A percentile compares a stretch with the other conserved stretches of the same genome.
phyloP scores from a whole-genome alignment of 2,329 filamentous ascomycete species.

The Diaporthe sp. region DNA sequence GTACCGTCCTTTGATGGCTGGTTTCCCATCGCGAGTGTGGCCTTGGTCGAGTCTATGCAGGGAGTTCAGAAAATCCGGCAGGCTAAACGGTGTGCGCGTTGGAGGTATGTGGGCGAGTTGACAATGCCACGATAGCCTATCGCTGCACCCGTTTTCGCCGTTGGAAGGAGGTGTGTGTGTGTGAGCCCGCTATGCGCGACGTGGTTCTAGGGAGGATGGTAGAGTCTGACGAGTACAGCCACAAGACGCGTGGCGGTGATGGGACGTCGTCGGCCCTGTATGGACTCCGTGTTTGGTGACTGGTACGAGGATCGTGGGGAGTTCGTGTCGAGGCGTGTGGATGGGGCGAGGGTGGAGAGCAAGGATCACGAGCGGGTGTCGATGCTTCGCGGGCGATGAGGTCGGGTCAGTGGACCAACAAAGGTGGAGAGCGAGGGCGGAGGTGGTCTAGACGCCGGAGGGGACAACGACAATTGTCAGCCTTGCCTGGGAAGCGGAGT shows the following conservation, averaged over 20 bases:
- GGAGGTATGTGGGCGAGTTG: slow-evolving; percentile 51
- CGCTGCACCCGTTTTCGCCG: slow-evolving; percentile 52
- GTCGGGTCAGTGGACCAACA: slow-evolving; percentile 22
- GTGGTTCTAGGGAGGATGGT: slow-evolving; percentile 66
- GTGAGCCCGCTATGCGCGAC: slow-evolving; percentile 45
- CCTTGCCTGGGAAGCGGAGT: slow-evolving; percentile 29
- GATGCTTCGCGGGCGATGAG: slow-evolving; percentile 33
- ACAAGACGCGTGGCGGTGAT: slow-evolving; percentile 61
- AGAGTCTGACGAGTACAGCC: slow-evolving; percentile 64
- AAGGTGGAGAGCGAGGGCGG: slow-evolving; percentile 30
- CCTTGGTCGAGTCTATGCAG: slow-evolving; percentile 41
- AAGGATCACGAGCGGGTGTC: slow-evolving; percentile 21
- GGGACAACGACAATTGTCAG: slow-evolving; percentile 34
- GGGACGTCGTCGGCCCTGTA: slow-evolving; percentile 57
- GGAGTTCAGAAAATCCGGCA: slow-evolving; percentile 43
- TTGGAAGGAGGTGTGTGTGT: slow-evolving; percentile 39
- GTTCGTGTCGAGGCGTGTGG: slow-evolving; percentile 33
- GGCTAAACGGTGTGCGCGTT: slow-evolving; percentile 52
- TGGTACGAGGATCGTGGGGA: slow-evolving; percentile 48
- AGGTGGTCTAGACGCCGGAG: slow-evolving; percentile 31
- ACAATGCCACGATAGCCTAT: slow-evolving; percentile 52
- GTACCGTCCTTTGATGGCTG: slow-evolving; percentile 75
- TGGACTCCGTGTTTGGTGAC: slow-evolving; percentile 64
- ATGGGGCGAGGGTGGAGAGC: slow-evolving; percentile 26
- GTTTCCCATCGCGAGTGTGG: slow-evolving; percentile 74